phyloP scores from a whole-genome alignment of 2,329 filamentous ascomycete species.

The Didymosphaeria variabile region DNA sequence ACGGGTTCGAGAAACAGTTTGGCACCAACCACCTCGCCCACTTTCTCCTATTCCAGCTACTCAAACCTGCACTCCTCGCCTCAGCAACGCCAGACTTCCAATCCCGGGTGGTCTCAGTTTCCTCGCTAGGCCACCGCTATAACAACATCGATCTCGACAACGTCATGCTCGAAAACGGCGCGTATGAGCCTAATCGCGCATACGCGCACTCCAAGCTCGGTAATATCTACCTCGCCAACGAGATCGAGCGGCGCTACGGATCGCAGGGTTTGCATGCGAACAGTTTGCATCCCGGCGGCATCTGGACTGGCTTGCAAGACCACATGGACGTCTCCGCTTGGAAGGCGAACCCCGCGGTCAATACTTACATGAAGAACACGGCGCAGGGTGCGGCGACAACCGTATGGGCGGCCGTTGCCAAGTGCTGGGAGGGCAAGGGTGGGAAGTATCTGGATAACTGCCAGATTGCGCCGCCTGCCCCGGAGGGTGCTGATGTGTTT shows the following conservation, averaged over 20 bases:
- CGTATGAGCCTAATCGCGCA: constrained; percentile 42
- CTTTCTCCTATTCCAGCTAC: constrained; percentile 55
- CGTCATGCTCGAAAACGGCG: constrained; percentile 51
- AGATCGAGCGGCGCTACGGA: constrained; percentile 61
- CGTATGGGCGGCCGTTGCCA: constrained; percentile 44
- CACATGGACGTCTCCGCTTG: constrained; percentile 10
- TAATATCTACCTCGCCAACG: constrained; percentile 62
- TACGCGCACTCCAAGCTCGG: constrained; percentile 64
- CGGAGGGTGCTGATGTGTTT: neutral
- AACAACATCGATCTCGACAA: constrained; percentile 54
- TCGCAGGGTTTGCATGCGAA: constrained; percentile 53
- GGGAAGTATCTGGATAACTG: constrained; percentile 44
- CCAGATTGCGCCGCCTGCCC: constrained; percentile 25
- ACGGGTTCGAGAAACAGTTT: constrained; percentile 49
- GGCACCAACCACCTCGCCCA: constrained; percentile 59
- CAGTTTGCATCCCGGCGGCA: constrained; percentile 27
- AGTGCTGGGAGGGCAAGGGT: constrained; percentile 45
- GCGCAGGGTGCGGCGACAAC: constrained; percentile 52
- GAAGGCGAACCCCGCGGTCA: neutral
- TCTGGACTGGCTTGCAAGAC: constrained; percentile 17
- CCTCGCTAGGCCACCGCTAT: constrained; percentile 49
- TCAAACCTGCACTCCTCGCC: constrained; percentile 51
- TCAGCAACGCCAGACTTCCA: constrained; percentile 31
- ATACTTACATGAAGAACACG: constrained; percentile 29
- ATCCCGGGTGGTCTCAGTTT: constrained; percentile 52